Conservation (phyloP, 148 eudicot genomes). For the Amaranthus palmeri region DNA sequence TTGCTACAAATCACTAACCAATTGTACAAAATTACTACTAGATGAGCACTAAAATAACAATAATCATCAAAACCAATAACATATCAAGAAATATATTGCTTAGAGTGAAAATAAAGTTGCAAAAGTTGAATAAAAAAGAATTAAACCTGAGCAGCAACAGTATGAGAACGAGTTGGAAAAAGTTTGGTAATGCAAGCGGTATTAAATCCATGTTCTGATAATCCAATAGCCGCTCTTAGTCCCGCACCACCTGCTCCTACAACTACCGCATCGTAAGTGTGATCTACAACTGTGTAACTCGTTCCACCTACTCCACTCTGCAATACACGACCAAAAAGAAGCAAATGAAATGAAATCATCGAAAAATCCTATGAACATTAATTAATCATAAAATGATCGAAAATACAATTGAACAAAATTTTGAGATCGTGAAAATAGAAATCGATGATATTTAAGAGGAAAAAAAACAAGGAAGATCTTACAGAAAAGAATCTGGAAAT, state of each 20-base stretch:
- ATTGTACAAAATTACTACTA: too few species aligned
- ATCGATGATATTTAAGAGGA: not conserved
- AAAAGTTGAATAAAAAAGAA: not conserved
- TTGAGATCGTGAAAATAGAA: too few species aligned
- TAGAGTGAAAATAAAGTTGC: not conserved
- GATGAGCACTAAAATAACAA: too few species aligned
- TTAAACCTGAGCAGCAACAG: conserved; percentile 93
- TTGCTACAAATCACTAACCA: too few species aligned
- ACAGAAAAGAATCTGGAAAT: conserved; percentile 64
- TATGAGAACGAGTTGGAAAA: conserved; percentile 96
- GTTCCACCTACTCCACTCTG: conserved; percentile 34
- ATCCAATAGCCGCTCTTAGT: conserved; percentile 92
- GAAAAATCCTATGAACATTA: not conserved
- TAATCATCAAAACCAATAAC: not conserved
- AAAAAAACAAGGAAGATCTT: conserved; percentile 11
- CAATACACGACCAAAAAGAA: not conserved
- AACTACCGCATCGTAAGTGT: conserved; percentile 94
- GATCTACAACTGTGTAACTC: conserved; percentile 82
- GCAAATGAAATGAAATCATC: not conserved
- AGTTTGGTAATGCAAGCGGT: conserved; percentile 98
- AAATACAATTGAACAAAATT: not conserved
- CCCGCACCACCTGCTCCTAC: conserved; percentile 99
- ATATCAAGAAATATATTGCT: not conserved
- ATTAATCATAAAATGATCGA: not conserved
- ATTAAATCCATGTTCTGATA: conserved; percentile 94